Evolutionary conservation across 75 land plant genomes (phyloP), one percentile per base, ranked within the genome.

Genomic region (Isoetes taiwanensis): DNA sequence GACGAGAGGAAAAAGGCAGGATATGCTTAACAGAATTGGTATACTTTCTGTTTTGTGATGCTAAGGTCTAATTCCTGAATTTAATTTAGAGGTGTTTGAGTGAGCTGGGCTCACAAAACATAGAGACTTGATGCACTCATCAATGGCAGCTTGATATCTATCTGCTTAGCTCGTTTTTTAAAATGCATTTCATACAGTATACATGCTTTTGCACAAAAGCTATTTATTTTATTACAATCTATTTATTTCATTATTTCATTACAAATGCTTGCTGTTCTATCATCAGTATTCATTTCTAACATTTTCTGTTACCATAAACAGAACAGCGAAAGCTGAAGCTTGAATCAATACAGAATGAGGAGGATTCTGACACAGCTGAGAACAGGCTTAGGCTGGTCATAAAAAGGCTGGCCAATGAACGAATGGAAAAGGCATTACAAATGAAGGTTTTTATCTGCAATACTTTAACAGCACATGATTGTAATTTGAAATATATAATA

Each of bases 241-340:
- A n/a, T n/a, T n/a, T n/a, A n/a, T n/a, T n/a, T n/a, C n/a, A n/a
- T n/a, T n/a, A n/a, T n/a, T n/a, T n/a, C n/a, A n/a, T n/a, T n/a
- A n/a, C n/a, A n/a, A n/a, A n/a, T n/a, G n/a, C n/a, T n/a, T n/a
- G 14, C 12, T 6, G 6, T 46, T 6, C 5, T 23, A 46, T 6
- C 6, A 46, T 8, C n/a, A 17, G 16, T 17, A 4, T 16, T 17
- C 5, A 46, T 46, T 46, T 46, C 16, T 8, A 17, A 4, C 23
- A 4, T 8, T 6, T 17, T 17, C 2, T 57, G 5, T 31, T 57
- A 16, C 19, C 42, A 17, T 12, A 16, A 1, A 32, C 50, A 93
- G 98, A 65, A 42, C 87, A 76, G 62, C 79, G 80, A 39, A 85
- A 43, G 64, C 71, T 71, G 56, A 88, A 67, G 52, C 48, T 94